phyloP scores from a whole-genome alignment of 208 protist species.

The Crithidia bombi region DNA sequence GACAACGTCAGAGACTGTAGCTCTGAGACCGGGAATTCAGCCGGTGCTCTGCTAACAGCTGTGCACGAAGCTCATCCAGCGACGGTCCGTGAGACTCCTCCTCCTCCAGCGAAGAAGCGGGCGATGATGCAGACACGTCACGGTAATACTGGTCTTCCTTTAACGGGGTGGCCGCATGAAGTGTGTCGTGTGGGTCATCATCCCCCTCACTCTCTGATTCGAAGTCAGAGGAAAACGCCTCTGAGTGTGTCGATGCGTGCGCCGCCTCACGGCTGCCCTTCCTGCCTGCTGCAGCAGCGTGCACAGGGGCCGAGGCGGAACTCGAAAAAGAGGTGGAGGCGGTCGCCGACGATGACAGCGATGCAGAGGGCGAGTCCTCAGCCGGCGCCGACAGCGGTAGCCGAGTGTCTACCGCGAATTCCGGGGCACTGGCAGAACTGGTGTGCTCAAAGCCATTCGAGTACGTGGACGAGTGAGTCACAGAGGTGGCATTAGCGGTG shows the following conservation, averaged over 20 bases:
- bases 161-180: background rate
- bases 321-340: background rate
- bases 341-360: background rate
- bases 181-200: background rate
- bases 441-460: constrained; percentile 23
- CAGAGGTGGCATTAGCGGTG: background rate
- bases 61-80: constrained; percentile 18
- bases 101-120: constrained; percentile 9
- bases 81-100: constrained; percentile 4
- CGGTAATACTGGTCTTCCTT: background rate
- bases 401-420: background rate
- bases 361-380: background rate
- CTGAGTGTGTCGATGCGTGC: background rate
- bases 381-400: background rate
- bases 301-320: background rate
- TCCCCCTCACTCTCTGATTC: constrained; percentile 7
- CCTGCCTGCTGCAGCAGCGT: background rate
- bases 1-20: constrained; percentile 1
- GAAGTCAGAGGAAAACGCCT: constrained; percentile 8
- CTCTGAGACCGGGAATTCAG: constrained; percentile 10
- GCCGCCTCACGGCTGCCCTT: background rate
- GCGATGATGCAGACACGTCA: constrained; percentile 10
- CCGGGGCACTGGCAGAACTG: constrained; percentile 1
- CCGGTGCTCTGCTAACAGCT: constrained; percentile 14
- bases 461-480: background rate